A percentile compares a stretch with the other conserved stretches of the same genome.
These are phyloP conservation scores for Eucalyptus regnans DNA, from an alignment of 345 rosid species.

Conservation along the genomic window DNA sequence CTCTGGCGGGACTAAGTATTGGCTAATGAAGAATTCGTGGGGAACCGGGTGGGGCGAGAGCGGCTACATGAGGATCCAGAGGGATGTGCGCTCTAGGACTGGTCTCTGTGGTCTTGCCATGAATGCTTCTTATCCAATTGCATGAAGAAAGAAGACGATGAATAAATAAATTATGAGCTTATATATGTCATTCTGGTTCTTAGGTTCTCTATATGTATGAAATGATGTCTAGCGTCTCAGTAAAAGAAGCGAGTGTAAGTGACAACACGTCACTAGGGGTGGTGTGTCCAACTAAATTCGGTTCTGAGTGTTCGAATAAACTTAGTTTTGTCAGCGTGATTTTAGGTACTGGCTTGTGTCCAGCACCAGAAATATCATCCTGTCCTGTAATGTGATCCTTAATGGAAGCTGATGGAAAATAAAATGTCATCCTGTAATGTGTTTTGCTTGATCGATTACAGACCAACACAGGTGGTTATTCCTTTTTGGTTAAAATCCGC, in stretches of 20 bases:
- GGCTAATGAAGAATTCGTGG: conserved; percentile 1
- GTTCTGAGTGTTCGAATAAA: neutral
- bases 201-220: neutral
- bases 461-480: too few species aligned
- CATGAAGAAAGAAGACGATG: neutral
- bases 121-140: neutral
- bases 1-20: conserved; percentile 9
- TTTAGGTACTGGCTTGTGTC: neutral
- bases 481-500: neutral
- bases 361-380: neutral
- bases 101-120: conserved; percentile 46
- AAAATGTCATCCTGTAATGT: neutral
- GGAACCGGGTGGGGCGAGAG: neutral
- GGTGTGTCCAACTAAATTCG: neutral
- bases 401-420: too few species aligned
- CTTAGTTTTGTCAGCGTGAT: neutral
- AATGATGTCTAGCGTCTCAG: neutral
- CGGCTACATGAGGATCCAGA: conserved; percentile 29
- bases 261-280: neutral
- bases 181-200: neutral
- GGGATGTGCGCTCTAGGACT: conserved; percentile 5
- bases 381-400: too few species aligned
- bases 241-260: neutral
- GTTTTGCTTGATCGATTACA: too few species aligned
- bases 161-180: neutral